These are phyloP conservation scores for Venturia nashicola DNA, from an alignment of 2,329 filamentous ascomycete species.

Conservation along the genomic window DNA sequence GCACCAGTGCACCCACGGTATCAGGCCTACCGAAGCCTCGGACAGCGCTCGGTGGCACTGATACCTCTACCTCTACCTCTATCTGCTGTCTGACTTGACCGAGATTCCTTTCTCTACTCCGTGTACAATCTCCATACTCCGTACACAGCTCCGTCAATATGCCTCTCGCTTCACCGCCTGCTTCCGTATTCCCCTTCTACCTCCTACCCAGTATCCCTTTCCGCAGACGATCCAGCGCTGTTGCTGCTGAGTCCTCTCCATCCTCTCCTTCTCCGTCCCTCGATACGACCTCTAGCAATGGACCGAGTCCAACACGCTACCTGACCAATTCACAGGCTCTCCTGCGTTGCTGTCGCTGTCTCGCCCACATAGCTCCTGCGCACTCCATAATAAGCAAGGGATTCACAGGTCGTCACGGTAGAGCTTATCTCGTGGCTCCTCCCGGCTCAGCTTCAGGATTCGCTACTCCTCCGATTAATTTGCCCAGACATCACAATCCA, in stretches of 20 bases:
- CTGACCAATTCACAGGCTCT: constrained; percentile 38
- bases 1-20: no score
- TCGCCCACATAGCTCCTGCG: constrained; percentile 45
- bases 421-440: constrained; percentile 49
- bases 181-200: constrained; percentile 37
- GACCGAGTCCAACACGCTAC: constrained; percentile 21
- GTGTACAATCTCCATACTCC: not conserved
- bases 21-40: no score
- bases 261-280: constrained; percentile 11
- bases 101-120: not conserved
- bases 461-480: not conserved
- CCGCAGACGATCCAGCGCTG: constrained; percentile 24
- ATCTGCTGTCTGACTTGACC: not conserved
- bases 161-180: constrained; percentile 7
- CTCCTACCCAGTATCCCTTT: constrained; percentile 37
- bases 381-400: constrained; percentile 52
- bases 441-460: constrained; percentile 19
- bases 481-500: constrained; percentile 18
- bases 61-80: no score
- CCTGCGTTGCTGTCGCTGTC: constrained; percentile 47
- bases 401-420: constrained; percentile 52
- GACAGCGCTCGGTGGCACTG: no score
- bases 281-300: constrained; percentile 9
- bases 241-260: constrained; percentile 12
- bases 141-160: not conserved